These are phyloP conservation scores for Massarina eburnea DNA, from an alignment of 2,329 filamentous ascomycete genomes.

Conservation along the genomic window DNA sequence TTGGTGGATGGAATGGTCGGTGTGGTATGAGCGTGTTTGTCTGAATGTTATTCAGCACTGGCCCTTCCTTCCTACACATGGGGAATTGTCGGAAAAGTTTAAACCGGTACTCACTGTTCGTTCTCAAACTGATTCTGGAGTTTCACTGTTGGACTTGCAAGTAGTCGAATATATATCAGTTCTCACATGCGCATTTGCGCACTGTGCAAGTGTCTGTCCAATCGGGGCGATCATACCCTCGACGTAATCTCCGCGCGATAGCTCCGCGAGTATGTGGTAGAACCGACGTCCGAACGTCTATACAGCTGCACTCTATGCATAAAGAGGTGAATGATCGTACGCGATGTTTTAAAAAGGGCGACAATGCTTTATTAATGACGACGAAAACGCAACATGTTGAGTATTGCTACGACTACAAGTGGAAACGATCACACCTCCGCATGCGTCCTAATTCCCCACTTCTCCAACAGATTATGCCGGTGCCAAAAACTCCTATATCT, in stretches of 20 bases:
- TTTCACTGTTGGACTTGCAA: no score
- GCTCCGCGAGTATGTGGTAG: background rate
- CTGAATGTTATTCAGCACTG: no score
- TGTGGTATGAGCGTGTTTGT: no score
- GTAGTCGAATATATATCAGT: no score
- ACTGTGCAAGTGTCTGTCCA: background rate
- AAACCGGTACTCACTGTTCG: no score
- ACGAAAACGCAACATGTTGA: background rate
- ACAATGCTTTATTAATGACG: background rate
- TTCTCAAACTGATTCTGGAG: no score
- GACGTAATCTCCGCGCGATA: background rate
- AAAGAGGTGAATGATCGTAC: background rate
- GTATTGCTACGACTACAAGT: background rate
- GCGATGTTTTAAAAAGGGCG: background rate
- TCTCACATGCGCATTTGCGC: background rate
- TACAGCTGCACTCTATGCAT: no score
- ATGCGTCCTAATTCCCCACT: slow-evolving; percentile 36
- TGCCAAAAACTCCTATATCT: slow-evolving; percentile 39
- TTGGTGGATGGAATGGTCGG: no score
- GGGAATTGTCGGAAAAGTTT: no score
- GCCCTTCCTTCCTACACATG: no score
- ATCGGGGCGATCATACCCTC: background rate
- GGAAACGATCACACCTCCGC: slow-evolving; percentile 27
- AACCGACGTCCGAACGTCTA: background rate
- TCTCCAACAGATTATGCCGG: slow-evolving; percentile 35